Evolutionary conservation across 495 filamentous ascomycete genomes (phyloP).

Genomic region (Cairneyella variabilis): DNA sequence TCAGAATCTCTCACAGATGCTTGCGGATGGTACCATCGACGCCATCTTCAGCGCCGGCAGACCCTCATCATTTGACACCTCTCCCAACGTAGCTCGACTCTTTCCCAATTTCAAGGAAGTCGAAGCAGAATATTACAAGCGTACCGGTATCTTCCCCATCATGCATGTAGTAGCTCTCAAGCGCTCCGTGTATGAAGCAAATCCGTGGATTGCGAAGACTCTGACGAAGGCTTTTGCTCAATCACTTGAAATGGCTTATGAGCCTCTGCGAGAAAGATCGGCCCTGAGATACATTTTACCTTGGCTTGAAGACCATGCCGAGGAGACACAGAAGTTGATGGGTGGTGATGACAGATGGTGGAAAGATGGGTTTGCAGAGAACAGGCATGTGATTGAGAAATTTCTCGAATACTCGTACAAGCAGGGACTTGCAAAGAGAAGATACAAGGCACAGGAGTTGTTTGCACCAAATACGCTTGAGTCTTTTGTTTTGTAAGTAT

Average conservation of each 20-base stretch:
- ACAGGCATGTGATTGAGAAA: conserved; percentile 14
- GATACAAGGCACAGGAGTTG: conserved; percentile 6
- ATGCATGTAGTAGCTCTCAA: conserved; percentile 38
- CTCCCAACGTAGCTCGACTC: conserved; percentile 29
- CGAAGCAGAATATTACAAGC: conserved; percentile 34
- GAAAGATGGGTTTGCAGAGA: conserved; percentile 15
- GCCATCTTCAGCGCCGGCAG: conserved; percentile 37
- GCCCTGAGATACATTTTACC: conserved; percentile 36
- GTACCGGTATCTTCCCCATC: conserved; percentile 40
- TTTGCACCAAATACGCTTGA: conserved; percentile 10
- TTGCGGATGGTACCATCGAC: conserved; percentile 36
- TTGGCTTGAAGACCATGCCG: conserved; percentile 31
- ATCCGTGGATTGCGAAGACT: conserved; percentile 29
- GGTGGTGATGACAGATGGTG: conserved; percentile 23
- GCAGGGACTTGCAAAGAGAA: conserved; percentile 10
- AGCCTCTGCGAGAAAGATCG: conserved; percentile 23
- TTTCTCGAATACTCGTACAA: conserved; percentile 7
- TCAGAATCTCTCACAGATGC: conserved; percentile 33
- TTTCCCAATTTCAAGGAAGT: conserved; percentile 37
- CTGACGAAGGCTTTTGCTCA: conserved; percentile 35
- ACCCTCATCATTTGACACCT: conserved; percentile 31
- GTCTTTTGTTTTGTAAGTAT: conserved; percentile 16
- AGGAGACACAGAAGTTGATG: conserved; percentile 36
- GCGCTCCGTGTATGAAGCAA: conserved; percentile 30
- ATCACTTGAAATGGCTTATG: conserved; percentile 31